Percentiles rank a stretch among this genome's conserved stretches.
Evolutionary conservation across 1,284 basidiomycete genomes (phyloP).

Genomic region (Peniophora sp.): DNA sequence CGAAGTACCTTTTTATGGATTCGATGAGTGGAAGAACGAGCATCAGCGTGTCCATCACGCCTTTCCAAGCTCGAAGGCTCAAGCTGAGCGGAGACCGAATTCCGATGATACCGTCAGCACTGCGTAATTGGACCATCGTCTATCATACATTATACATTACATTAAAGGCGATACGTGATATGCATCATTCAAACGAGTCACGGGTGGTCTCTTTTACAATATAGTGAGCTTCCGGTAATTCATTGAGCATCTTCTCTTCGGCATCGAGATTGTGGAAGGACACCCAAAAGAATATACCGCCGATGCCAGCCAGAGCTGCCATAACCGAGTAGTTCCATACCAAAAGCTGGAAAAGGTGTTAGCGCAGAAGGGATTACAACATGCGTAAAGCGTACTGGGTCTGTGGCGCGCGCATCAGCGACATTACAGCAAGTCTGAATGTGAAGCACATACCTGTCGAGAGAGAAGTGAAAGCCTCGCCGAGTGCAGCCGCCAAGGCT

Average conservation of each 20-base stretch:
- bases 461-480: constrained; percentile 49
- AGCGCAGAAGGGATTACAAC: no score
- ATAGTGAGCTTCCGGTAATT: constrained; percentile 17
- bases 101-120: no score
- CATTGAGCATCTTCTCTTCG: constrained; percentile 56
- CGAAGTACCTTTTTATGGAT: constrained; percentile 37
- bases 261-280: constrained; percentile 51
- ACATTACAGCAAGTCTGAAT: neutral
- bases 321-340: constrained; percentile 45
- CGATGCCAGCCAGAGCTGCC: constrained; percentile 30
- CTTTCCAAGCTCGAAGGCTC: constrained; percentile 32
- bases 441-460: neutral
- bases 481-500: constrained; percentile 58
- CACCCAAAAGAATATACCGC: constrained; percentile 53
- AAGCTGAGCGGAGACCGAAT: no score
- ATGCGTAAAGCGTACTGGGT: no score
- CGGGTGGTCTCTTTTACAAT: neutral
- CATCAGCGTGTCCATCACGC: constrained; percentile 11
- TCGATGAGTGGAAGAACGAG: constrained; percentile 27
- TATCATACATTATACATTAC: no score
- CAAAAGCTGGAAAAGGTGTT: constrained; percentile 38
- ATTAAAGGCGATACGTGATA: no score
- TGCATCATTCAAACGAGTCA: no score
- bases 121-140: no score
- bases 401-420: neutral